Evolutionary conservation across 352 stramenopile species (phyloP), one percentile per base, ranked within the genome.

Genomic region (Phytopythium oedochilum): DNA sequence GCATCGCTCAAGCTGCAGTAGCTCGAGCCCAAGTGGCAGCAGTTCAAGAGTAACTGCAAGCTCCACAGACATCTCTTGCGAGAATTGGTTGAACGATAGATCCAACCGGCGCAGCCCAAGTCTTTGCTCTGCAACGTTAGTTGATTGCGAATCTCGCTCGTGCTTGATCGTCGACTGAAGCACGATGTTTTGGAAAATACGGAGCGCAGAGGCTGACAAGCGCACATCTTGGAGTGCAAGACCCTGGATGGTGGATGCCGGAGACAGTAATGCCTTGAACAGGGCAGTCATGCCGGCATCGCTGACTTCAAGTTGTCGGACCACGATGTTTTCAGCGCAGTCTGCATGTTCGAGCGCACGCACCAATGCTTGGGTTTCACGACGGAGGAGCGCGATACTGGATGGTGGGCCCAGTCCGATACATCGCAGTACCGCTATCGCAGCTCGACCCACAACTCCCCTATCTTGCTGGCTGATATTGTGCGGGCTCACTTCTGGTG

Each of bases 11-110:
- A 90, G 70, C 23, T 83, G 66, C n/a, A 90, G 63, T 14, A 77
- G 23, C 23, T 87, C 75, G 14, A 90, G 64, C 11, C 69, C 77
- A 15, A 34, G 64, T 0, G 71, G 67, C 11, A 88, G 29, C 12
- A 84, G 47, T 54, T 86, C 68, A 3, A 86, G 63, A 1, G 70
- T 82, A 0, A 63, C 83, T 17, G 75, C 68, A 20, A 90, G 53
- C 14, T 73, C 66, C 6, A 61, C 60, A 0, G 71, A 66, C 80
- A 86, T 88, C 8, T 60, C 38, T 17, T 61, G 45, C 9, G 77
- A 80, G 53, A 90, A 83, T 5, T 47, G 26, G 40, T 92, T 90
- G 58, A 86, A 86, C 31, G 83, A 92, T 18, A 90, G 59, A 29
- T 92, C 72, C 6, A 89, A 49, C 1, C 63, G 64, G 3, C 68